These are phyloP conservation scores for Parasarocladium wereldwijsianum DNA, from an alignment of 2,329 filamentous ascomycete species.

Conservation along the genomic window DNA sequence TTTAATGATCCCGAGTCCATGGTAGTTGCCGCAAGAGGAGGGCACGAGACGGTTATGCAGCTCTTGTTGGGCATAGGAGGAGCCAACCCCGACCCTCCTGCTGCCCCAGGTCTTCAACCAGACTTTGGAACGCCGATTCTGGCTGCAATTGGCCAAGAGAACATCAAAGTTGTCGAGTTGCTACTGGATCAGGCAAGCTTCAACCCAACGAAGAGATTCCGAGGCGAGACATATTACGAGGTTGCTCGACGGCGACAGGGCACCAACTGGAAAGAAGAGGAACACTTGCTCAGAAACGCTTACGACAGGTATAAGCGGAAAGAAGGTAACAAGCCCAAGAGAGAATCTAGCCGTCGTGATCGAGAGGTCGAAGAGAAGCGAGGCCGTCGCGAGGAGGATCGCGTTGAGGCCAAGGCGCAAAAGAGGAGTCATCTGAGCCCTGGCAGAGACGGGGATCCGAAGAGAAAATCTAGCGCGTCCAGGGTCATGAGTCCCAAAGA, in stretches of 20 bases:
- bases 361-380: conserved; percentile 28
- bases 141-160: conserved; percentile 79
- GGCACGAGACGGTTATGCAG: conserved; percentile 77
- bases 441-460: conserved; percentile 25
- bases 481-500: conserved; percentile 31
- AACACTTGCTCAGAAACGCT: conserved; percentile 61
- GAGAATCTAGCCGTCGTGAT: conserved; percentile 32
- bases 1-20: conserved; percentile 71
- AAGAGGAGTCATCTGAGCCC: conserved; percentile 36
- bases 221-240: conserved; percentile 73
- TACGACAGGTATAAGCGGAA: conserved; percentile 52
- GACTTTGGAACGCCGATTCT: conserved; percentile 87
- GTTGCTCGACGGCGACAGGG: conserved; percentile 72
- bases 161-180: conserved; percentile 70
- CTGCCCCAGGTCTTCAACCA: conserved; percentile 40
- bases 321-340: conserved; percentile 26
- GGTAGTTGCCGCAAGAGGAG: conserved; percentile 81
- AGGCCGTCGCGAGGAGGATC: conserved; percentile 25
- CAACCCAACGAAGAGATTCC: conserved; percentile 65
- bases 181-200: conserved; percentile 65
- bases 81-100: conserved; percentile 52
- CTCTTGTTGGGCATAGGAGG: conserved; percentile 56
- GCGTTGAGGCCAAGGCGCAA: conserved; percentile 26
- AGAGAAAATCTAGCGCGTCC: conserved; percentile 24
- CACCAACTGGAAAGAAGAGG: conserved; percentile 81